phyloP scores from a whole-genome alignment of 2,329 filamentous ascomycete species.

The Colletotrichum limetticola region DNA sequence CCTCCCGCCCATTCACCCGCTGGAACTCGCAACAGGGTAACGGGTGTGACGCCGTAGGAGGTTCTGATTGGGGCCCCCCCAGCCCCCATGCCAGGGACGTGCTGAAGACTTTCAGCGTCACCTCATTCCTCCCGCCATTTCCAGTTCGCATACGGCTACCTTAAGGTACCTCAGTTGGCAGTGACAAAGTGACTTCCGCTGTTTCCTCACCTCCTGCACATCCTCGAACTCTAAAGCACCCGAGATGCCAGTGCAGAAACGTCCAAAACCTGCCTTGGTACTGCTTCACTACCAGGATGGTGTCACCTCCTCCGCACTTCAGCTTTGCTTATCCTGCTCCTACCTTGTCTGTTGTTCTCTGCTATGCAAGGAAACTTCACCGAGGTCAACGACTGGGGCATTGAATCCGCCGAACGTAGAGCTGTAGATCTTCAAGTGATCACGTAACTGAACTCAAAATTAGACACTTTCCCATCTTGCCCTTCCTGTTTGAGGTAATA shows the following conservation, averaged over 20 bases:
- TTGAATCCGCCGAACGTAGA: neutral
- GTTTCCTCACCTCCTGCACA: constrained; percentile 8
- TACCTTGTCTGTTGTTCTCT: neutral
- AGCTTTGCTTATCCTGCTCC: neutral
- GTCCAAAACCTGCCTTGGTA: neutral
- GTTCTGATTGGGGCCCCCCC: constrained; percentile 15
- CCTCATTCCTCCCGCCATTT: neutral
- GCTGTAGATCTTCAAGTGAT: neutral
- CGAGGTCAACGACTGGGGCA: neutral
- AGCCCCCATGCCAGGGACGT: constrained; percentile 8
- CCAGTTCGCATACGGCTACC: neutral
- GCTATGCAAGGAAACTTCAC: neutral
- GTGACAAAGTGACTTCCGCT: constrained; percentile 9
- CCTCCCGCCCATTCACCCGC: constrained; percentile 18
- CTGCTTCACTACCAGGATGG: neutral
- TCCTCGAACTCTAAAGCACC: constrained; percentile 29
- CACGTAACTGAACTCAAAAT: neutral
- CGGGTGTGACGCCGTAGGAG: constrained; percentile 22
- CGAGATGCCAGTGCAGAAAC: constrained; percentile 21
- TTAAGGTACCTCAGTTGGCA: neutral
- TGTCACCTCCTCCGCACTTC: neutral
- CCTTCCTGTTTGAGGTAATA: neutral
- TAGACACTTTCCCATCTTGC: neutral
- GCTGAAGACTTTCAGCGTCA: constrained; percentile 18
- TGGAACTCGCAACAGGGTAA: constrained; percentile 17